A percentile compares a stretch with the other conserved stretches of the same genome.
Conservation (phyloP, 257 asterid genomes). For the Paraleonurus japonicus region DNA sequence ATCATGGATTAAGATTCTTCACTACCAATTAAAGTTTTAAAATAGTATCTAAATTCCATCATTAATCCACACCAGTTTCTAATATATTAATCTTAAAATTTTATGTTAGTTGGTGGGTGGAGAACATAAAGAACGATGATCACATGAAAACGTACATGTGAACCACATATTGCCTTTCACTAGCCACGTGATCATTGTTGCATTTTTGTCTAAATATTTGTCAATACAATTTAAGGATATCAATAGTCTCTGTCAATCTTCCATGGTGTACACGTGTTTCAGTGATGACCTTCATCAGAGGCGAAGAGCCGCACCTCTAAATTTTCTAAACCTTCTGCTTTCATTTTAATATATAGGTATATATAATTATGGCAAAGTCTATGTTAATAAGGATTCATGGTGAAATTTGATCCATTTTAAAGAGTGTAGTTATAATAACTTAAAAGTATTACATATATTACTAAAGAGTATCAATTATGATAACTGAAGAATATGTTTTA, state of each 20-base stretch:
- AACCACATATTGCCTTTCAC: no score
- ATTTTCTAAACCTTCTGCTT: no score
- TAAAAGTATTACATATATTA: no score
- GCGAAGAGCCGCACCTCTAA: no score
- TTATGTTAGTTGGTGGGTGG: background rate
- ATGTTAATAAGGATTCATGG: no score
- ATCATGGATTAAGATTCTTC: conserved; percentile 13
- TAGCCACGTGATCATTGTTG: conserved; percentile 19
- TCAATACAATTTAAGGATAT: background rate
- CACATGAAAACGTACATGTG: conserved; percentile 25
- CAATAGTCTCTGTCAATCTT: background rate
- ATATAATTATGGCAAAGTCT: no score
- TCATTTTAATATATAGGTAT: no score
- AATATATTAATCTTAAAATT: background rate
- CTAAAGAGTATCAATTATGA: no score
- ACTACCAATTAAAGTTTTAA: background rate
- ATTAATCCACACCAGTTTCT: background rate
- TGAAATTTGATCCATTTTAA: no score
- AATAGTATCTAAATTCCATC: background rate
- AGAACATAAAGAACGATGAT: background rate
- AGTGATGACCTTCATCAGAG: no score
- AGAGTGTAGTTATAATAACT: no score
- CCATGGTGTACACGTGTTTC: background rate
- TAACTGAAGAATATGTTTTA: no score
- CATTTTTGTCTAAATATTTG: background rate